Base-by-base conservation (phyloP, 2,329 filamentous ascomycete genomes). In the Neonectria magnoliae region DNA sequence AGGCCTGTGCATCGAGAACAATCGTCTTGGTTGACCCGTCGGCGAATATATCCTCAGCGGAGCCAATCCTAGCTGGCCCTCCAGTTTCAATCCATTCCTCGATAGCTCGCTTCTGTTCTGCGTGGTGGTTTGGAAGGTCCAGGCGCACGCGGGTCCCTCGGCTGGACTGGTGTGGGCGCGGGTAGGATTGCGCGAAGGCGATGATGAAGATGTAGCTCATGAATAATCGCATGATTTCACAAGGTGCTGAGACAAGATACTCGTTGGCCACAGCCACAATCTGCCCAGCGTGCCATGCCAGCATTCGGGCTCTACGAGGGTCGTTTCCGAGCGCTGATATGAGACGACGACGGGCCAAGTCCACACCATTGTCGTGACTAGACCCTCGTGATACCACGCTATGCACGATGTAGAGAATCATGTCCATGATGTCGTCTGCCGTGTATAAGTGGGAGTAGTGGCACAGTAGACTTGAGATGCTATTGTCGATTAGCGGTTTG, bases 151-250 rank as follows among this genome's bases (percentile, higher is more conserved):
- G 22, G 1, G 50, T 44, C 3, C 53, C 47, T 1, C 20, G 27
- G 13, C 5, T n/a, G 4, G 22, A 18, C 27, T 50, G 13, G 8
- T 29, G 45, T 4, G 22, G 10, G 2, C 57, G 56, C n/a, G 66
- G 73, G 14, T 68, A 69, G 53, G 77, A 73, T 3, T 70, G 67
- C 2, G 67, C 66, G 36, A 64, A 77, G 1, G 75, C 70, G 27
- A 77, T 60, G 11, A 78, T 67, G 48, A 74, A 74, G 10, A 74
- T 71, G 52, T 75, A 77, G 54, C 74, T 75, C 70, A 76, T 76
- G 57, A 78, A 78, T 2, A 77, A 38, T 6, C 75, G 73, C 68
- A 77, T 69, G 31, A 76, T 74, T 48, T 77, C 75, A 48, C 74
- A 76, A 1, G 76, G 76, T 1, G 75, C 68, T 14, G 75, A 75